These are phyloP conservation scores for Zelopaecilomyces penicillatus DNA, from an alignment of 2,329 filamentous ascomycete species.

Conservation along the genomic window DNA sequence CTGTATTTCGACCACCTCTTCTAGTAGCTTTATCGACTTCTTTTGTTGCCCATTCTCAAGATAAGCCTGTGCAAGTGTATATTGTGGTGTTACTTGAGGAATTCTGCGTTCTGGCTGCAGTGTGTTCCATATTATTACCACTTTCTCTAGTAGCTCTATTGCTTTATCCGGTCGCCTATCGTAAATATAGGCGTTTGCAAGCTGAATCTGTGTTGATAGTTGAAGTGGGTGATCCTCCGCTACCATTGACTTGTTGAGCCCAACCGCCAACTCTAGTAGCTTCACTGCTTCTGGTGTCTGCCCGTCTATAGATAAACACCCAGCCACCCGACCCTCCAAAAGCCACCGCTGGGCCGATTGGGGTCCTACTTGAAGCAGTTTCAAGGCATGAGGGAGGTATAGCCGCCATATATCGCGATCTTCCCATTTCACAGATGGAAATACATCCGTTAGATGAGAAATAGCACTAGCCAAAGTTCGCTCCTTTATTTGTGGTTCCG, in stretches of 20 bases:
- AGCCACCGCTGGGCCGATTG: too few species aligned
- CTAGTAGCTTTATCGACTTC: slow-evolving; percentile 1
- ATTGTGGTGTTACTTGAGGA: not conserved
- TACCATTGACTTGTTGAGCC: too few species aligned
- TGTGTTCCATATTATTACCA: not conserved
- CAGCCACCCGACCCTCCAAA: too few species aligned
- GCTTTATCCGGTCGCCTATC: slow-evolving; percentile 2
- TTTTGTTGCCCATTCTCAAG: not conserved
- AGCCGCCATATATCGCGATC: not conserved
- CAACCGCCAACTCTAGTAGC: slow-evolving; percentile 15
- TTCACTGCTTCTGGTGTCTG: slow-evolving; percentile 14
- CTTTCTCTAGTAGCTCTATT: slow-evolving; percentile 6
- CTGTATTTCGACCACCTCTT: slow-evolving; percentile 11
- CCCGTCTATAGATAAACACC: slow-evolving; percentile 11
- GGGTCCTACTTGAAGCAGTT: too few species aligned
- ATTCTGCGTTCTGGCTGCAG: slow-evolving; percentile 1
- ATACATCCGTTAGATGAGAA: not conserved
- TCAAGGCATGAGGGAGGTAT: slow-evolving; percentile 3
- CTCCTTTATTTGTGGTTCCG: slow-evolving; percentile 2
- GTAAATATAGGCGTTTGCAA: slow-evolving; percentile 6
- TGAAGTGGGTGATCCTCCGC: slow-evolving; percentile 6
- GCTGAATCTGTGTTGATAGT: slow-evolving; percentile 2
- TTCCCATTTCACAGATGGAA: not conserved
- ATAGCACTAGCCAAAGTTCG: slow-evolving; percentile 1
- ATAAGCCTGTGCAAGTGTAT: slow-evolving; percentile 6